Evolutionary conservation across 2,329 filamentous ascomycete species (phyloP).

Genomic region (Coniosporium tulheliwenetii): DNA sequence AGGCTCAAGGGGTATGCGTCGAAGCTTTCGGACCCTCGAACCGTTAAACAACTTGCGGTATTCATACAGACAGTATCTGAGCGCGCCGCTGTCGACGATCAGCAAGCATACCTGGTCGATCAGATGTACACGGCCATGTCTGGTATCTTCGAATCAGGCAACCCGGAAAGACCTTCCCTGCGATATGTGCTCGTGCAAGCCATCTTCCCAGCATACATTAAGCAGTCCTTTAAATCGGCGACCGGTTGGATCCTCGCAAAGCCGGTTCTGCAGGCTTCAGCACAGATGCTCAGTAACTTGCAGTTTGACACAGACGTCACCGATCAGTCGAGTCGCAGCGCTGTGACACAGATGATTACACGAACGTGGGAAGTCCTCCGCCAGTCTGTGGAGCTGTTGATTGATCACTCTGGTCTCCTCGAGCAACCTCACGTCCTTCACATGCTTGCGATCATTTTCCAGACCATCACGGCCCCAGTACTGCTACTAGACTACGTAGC

Average conservation of each 20-base stretch:
- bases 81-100: conserved; percentile 39
- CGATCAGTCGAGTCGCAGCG: conserved; percentile 21
- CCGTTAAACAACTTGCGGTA: conserved; percentile 37
- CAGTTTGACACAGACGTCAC: conserved; percentile 29
- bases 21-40: conserved; percentile 32
- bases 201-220: conserved; percentile 42
- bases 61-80: conserved; percentile 46
- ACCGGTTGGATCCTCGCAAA: conserved; percentile 35
- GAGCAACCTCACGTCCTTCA: conserved; percentile 22
- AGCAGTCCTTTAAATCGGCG: conserved; percentile 26
- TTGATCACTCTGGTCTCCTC: conserved; percentile 17
- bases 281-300: conserved; percentile 25
- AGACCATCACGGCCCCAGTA: conserved; percentile 24
- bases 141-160: conserved; percentile 25
- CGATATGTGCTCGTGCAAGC: conserved; percentile 35
- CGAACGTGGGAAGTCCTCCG: conserved; percentile 22
- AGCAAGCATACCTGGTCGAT: conserved; percentile 38
- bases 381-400: conserved; percentile 19
- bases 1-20: conserved; percentile 42
- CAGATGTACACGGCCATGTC: conserved; percentile 37
- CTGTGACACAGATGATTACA: conserved; percentile 19
- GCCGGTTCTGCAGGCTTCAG: conserved; percentile 35
- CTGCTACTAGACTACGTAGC: conserved; percentile 31
- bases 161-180: conserved; percentile 26
- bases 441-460: conserved; percentile 22